Base-by-base conservation (phyloP, 108 stramenopile species). In the Nitzschia sp. region DNA sequence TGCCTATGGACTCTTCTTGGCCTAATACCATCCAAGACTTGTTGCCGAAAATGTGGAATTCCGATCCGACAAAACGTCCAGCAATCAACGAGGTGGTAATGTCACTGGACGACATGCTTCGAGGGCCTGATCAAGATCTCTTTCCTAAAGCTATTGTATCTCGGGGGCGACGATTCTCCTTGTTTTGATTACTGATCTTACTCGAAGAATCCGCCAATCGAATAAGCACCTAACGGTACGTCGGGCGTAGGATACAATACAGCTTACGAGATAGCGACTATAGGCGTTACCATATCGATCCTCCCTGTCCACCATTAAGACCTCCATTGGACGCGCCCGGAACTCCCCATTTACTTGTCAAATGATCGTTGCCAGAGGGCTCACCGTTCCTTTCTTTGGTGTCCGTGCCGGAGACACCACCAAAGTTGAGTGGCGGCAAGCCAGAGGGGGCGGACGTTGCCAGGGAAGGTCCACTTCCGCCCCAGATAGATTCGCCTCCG, bases 101-200 rank as follows among this genome's bases (percentile, higher is more conserved):
- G 18, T 26, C 42, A 36, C n/a, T 67, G 28, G 48, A 48, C 26
- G 54, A 21, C 13, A 67, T 55, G 66, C 35, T 67, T 0, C 53
- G 66, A 67, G 66, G 66, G 31, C 36, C 66, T 6, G 66, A 67
- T 35, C 25, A 48, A 55, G 54, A 36, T 21, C 46, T 67, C 11
- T 67, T 67, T 56, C 66, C 66, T 13, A 51, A 56, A 24, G 1
- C 29, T 18, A 35, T 67, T 4, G 3, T 67, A 34, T 19, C 2
- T 45, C 42, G 61, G 42, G 25, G 49, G 8, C 11, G 49, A 51
- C 49, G 49, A 19, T 51, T 51, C 21, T 8, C 49, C 8, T 19
- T 51, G 4, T 51, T 51, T 19, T 42, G 15, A 42, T 42, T 11
- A 42, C 15, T 11, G 15, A 42, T n/a, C n/a, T n/a, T n/a, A n/a